Base-by-base conservation (phyloP, 2,329 filamentous ascomycete species). In the Aureobasidium sp. region DNA sequence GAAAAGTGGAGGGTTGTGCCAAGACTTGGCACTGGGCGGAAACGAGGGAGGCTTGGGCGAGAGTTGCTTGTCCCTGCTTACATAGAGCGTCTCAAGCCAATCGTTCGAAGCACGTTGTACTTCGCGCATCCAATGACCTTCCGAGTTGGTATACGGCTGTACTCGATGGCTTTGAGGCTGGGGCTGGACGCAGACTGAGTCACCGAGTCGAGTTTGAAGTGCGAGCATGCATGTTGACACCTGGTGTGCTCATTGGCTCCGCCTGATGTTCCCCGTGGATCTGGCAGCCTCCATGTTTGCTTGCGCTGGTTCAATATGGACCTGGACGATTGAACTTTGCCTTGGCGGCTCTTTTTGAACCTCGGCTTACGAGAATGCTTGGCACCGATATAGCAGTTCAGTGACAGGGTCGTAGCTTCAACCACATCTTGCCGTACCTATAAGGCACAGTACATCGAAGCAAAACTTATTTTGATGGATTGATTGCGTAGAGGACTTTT, bases 71-170 rank as follows among this genome's bases (percentile, higher is more conserved):
- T 58, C 32, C 10, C 27, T 36, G 10, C 26, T 41, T 26, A 23
- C 23, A 20, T 29, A 32, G 15, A 47, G 29, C 42, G 41, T 29
- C 26, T 39, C 34, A 20, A 9, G 26, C 56, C 56, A 59, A 59
- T 59, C 56, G 56, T 59, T 13, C 23, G 15, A 2, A 23, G 56
- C 56, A 59, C 56, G 56, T 59, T 59, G 51, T 41, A 15, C 29
- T 50, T 34, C n/a, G 20, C n/a, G 39, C 52, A 56, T 56, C 34
- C 39, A 42, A 55, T 10, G 37, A 56, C 52, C 39, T 56, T 56
- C 39, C 52, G 9, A 26, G 37, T 44, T 56, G 34, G 39, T 34
- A n/a, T 10, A 44, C 27, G 52, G 52, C 52, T 56, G 37, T 27
- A 1, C 4, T 13, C 8, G 10, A 29, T 1, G 36, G 15, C n/a